Evolutionary conservation across 306 rosid genomes (phyloP), one percentile per base, ranked within the genome.

Genomic region (Lablab purpureus): DNA sequence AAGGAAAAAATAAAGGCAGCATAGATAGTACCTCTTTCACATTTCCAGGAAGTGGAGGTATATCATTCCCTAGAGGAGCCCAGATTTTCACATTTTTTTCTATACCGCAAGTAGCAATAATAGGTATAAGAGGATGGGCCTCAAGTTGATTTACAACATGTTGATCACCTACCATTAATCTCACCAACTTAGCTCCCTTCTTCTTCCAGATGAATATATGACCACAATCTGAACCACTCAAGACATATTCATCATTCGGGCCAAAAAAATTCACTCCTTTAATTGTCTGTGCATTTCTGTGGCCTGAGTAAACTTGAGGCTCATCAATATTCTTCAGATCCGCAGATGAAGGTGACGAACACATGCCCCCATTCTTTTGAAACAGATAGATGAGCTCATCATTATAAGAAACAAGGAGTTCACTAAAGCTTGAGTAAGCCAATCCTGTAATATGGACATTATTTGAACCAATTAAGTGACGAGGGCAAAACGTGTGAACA

Each of bases 141-240:
- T 83, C 90, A 27, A 89, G 86, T 52, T 86, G 90, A 80, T 85
- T 89, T 56, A 85, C 85, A 77, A 81, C 73, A 23, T 70, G 73
- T 46, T 47, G 78, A 81, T 87, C 93, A 37, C 93, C 90, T 4
- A 64, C 63, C 88, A 88, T 84, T 82, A 86, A 56, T 70, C 86
- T 84, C 76, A 83, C 84, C 45, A 87, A 67, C 77, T 84, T 74
- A 70, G 85, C 87, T 47, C 68, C 86, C 75, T 86, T 88, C 82
- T 86, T 88, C 62, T 69, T 84, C 92, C 92, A 88, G 72, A 88
- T 83, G 84, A 84, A 89, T 77, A 87, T 89, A 84, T 87, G 87
- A 58, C 92, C 87, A 56, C 90, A 87, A 79, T 84, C 89, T n/a
- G 90, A 86, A 14, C 92, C 92, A 72, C 89, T 87, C 84, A 86